Evolutionary conservation across 306 rosid species (phyloP).

Genomic region (Gastrolobium bilobum): DNA sequence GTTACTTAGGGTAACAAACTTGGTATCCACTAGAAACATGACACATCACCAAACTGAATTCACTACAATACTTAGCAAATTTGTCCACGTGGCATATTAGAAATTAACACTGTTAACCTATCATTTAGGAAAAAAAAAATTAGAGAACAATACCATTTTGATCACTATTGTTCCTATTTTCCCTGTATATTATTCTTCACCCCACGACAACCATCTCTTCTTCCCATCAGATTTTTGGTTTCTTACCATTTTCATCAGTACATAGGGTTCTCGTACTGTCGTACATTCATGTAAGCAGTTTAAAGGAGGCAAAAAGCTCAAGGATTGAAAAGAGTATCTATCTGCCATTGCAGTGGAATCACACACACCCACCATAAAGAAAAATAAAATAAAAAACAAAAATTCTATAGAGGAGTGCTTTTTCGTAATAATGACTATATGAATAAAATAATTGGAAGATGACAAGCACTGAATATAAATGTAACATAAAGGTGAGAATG

Average conservation of each 20-base stretch:
- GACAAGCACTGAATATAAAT: background rate
- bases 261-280: background rate
- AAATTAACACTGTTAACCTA: no score
- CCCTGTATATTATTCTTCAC: no score
- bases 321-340: background rate
- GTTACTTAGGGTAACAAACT: no score
- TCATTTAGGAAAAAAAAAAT: no score
- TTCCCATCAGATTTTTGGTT: slow-evolving; percentile 26
- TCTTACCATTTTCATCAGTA: background rate
- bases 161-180: no score
- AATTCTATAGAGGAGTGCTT: background rate
- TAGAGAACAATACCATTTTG: no score
- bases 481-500: background rate
- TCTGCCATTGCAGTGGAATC: background rate
- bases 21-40: no score
- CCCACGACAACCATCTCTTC: background rate
- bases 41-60: no score
- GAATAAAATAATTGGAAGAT: background rate
- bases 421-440: background rate
- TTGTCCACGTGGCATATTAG: no score
- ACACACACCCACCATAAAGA: background rate
- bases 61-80: no score
- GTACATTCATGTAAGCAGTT: background rate
- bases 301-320: background rate
- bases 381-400: background rate